A percentile compares a stretch with the other conserved stretches of the same genome.
Conservation (phyloP, 805 yeast species). For the Maudiozyma barnettii region DNA sequence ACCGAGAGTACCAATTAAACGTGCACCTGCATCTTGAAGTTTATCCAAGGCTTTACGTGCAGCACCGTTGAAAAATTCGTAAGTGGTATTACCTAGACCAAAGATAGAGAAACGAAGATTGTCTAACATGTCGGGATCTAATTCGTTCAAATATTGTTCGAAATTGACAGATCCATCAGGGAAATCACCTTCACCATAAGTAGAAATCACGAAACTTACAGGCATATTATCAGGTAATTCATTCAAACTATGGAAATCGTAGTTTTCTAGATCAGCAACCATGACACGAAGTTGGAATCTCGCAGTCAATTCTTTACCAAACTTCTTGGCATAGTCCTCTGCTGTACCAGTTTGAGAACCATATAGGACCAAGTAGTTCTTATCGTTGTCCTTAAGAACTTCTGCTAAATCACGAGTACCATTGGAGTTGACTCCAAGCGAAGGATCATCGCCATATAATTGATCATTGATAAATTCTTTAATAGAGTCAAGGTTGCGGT, state of each 20-base stretch:
- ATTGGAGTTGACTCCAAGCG: constrained; percentile 30
- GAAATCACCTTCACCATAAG: constrained; percentile 98
- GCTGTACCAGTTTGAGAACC: constrained; percentile 99
- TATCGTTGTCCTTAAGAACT: constrained; percentile 49
- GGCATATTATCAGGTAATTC: constrained; percentile 48
- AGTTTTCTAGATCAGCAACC: constrained; percentile 83
- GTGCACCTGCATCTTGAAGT: constrained; percentile 58
- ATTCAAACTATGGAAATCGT: constrained; percentile 70
- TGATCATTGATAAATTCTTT: constrained; percentile 8
- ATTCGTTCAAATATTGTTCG: constrained; percentile 56
- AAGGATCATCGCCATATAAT: constrained; percentile 30
- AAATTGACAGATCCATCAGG: constrained; percentile 88
- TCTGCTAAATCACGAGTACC: constrained; percentile 50
- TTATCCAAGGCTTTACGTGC: constrained; percentile 51
- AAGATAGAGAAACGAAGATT: constrained; percentile 64
- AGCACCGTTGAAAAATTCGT: constrained; percentile 82
- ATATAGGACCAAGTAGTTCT: constrained; percentile 70
- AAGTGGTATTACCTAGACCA: constrained; percentile 91
- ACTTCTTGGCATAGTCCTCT: constrained; percentile 88
- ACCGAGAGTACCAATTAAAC: constrained; percentile 66
- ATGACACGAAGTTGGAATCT: constrained; percentile 73
- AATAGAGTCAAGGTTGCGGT: constrained; percentile 5
- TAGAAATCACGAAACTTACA: constrained; percentile 76
- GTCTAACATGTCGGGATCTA: constrained; percentile 39
- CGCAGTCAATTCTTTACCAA: constrained; percentile 78